Base-by-base conservation (phyloP, 345 rosid species). In the Rubroshorea leprosula region DNA sequence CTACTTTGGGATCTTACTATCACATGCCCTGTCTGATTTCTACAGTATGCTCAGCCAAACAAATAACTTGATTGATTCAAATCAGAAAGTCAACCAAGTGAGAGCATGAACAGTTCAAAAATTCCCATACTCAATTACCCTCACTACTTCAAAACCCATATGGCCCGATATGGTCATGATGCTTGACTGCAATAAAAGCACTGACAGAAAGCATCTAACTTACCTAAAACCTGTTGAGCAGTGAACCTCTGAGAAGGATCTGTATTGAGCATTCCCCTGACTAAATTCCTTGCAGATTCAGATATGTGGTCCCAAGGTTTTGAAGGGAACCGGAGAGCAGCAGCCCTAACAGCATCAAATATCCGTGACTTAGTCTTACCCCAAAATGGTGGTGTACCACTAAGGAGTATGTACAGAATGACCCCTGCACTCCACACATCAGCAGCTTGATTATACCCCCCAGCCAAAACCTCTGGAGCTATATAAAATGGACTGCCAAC, bases 351-450 rank as follows among this genome's bases (percentile, higher is more conserved):
- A 54, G 90, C 80, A 61, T 81, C 76, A 68, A 84, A 84, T 68
- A 84, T 84, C 19, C 66, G 69, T 49, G 84, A 81, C 79, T 84
- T 84, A 24, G 90, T 81, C 66, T 81, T 75, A 27, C 84, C 90
- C 84, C 86, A 84, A 62, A 84, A 84, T 5, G 90, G 90, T 0
- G 86, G 90, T 68, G 73, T 76, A 51, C 83, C 86, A 57, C 84
- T 79, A 27, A 84, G 76, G 39, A 84, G 79, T 76, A 80, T 81
- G 64, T 78, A 83, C 39, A 83, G 83, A 66, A 83, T 81, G 49
- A 80, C 86, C 43, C 90, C 90, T 2, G 90, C 84, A 72, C 90
- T 84, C 90, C 86, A 84, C 39, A 84, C 68, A 63, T 84, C 90
- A 58, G 90, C 90, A 50, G 79, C 78, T 70, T 84, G 86, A 61